phyloP scores from a whole-genome alignment of 192 early-diverging fungal species.

The Cladochytrium replicatum region DNA sequence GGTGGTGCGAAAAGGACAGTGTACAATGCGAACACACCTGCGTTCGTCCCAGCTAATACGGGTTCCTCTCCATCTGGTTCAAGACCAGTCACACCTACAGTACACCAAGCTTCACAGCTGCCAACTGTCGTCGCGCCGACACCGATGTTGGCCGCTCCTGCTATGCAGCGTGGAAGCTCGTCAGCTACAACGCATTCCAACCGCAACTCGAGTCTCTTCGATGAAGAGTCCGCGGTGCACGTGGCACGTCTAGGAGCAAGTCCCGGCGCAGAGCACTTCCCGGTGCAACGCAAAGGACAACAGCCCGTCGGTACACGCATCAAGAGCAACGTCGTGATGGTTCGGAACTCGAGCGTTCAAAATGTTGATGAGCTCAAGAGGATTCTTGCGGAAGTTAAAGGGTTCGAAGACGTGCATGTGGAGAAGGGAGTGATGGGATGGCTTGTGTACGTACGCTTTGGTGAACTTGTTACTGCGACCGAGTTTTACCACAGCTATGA shows the following conservation, averaged over 20 bases:
- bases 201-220: no score
- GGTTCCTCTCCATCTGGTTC: no score
- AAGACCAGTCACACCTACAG: no score
- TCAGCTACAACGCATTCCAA: no score
- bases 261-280: constrained; percentile 11
- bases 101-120: no score
- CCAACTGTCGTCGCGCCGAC: no score
- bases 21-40: no score
- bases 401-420: constrained; percentile 8
- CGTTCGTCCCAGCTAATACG: no score
- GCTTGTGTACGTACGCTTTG: constrained; percentile 8
- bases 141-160: no score
- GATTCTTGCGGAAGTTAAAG: constrained; percentile 1
- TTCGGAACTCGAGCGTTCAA: constrained; percentile 4
- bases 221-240: no score
- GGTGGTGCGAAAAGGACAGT: neutral
- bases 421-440: neutral
- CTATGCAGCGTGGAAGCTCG: no score
- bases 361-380: constrained; percentile 1
- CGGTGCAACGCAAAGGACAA: neutral
- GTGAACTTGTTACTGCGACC: constrained; percentile 8
- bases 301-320: constrained; percentile 6
- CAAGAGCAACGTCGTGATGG: constrained; percentile 10
- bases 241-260: no score
- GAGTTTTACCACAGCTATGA: constrained; percentile 9